Conservation (phyloP, 768 basidiomycete genomes). For the Leucocoprinus leucothites region DNA sequence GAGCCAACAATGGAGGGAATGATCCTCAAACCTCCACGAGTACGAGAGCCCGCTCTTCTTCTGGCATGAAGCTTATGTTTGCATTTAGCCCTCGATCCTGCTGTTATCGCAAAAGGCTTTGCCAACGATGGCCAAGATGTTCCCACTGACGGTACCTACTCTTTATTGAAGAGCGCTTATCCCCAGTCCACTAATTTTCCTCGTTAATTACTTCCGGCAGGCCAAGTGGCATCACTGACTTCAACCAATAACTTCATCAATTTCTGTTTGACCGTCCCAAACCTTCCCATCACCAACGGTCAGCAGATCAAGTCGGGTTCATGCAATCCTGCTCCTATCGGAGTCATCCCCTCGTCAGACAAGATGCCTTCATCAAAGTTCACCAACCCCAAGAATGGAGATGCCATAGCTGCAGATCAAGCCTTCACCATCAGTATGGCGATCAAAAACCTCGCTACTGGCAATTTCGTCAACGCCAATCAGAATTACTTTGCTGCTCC, state of each 20-base stretch:
- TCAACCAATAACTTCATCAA: slow-evolving; percentile 69
- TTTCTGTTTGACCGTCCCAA: slow-evolving; percentile 40
- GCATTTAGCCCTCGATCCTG: slow-evolving; percentile 36
- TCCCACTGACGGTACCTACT: no score
- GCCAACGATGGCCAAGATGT: slow-evolving; percentile 41
- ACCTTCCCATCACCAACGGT: slow-evolving; percentile 51
- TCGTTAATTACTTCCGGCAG: no score
- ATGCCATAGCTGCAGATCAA: slow-evolving; percentile 34
- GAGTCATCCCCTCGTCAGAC: slow-evolving; percentile 38
- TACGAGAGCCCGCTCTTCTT: slow-evolving; percentile 17
- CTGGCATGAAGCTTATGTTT: background rate
- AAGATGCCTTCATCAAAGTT: slow-evolving; percentile 52
- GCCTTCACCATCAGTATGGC: slow-evolving; percentile 42
- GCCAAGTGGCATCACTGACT: slow-evolving; percentile 49
- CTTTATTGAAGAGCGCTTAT: no score
- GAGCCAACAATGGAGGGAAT: slow-evolving; percentile 8
- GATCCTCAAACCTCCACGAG: slow-evolving; percentile 40
- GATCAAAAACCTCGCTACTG: slow-evolving; percentile 35
- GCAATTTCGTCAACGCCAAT: slow-evolving; percentile 50
- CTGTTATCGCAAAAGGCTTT: slow-evolving; percentile 38
- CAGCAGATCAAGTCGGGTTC: slow-evolving; percentile 43
- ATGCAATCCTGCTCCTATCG: slow-evolving; percentile 53
- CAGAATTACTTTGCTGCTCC: slow-evolving; percentile 49
- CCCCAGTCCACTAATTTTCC: no score
- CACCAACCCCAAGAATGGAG: slow-evolving; percentile 37